Conservation (phyloP, 108 stramenopile species). For the Mayamaea pseudoterrestris region DNA sequence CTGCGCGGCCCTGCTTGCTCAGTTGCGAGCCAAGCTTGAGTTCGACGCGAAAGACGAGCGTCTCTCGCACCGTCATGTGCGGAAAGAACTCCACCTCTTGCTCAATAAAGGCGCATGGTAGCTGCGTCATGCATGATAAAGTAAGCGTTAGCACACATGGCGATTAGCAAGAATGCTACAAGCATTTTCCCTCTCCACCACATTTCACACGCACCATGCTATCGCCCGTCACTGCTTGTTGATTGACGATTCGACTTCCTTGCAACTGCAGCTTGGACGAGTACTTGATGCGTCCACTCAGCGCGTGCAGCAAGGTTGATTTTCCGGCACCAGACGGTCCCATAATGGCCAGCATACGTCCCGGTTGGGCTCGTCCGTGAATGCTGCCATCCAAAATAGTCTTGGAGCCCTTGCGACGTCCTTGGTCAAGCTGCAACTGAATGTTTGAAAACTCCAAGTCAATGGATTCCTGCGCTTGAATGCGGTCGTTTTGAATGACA, state of each 20-base stretch:
- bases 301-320: constrained; percentile 53
- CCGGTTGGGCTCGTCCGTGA: constrained; percentile 56
- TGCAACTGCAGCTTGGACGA: constrained; percentile 37
- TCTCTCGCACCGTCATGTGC: constrained; percentile 83
- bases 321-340: constrained; percentile 9
- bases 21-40: constrained; percentile 61
- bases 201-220: too few species aligned
- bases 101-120: constrained; percentile 67
- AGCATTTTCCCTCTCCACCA: too few species aligned
- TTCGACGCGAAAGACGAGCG: constrained; percentile 61
- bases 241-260: constrained; percentile 62
- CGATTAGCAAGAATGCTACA: too few species aligned
- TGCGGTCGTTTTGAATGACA: background rate
- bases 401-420: constrained; percentile 15
- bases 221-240: constrained; percentile 40
- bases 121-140: too few species aligned
- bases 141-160: too few species aligned
- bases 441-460: constrained; percentile 63
- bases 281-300: constrained; percentile 69
- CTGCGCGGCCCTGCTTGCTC: constrained; percentile 40
- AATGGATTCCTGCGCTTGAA: constrained; percentile 7
- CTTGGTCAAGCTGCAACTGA: constrained; percentile 26
- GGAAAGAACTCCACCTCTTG: constrained; percentile 78
- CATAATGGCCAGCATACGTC: constrained; percentile 19
- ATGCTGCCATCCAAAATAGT: constrained; percentile 67